Evolutionary conservation across 2,329 filamentous ascomycete genomes (phyloP).

Genomic region (Helotiales sp.): DNA sequence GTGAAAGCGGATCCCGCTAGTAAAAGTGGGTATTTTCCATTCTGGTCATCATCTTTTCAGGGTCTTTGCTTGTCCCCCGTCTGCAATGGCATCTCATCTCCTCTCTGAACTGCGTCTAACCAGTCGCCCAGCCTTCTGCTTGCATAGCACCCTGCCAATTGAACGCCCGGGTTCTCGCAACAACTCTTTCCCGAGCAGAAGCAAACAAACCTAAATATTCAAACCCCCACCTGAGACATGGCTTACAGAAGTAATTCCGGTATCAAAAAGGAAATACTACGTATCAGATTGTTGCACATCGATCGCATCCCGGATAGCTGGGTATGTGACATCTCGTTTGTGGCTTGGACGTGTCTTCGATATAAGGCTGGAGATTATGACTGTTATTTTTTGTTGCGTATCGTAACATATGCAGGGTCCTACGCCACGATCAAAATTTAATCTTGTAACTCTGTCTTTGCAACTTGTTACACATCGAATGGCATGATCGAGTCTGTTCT

Average conservation of each 20-base stretch:
- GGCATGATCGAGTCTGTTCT: not conserved
- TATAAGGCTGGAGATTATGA: not conserved
- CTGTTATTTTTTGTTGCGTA: slow-evolving; percentile 2
- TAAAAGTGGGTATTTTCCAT: slow-evolving; percentile 1
- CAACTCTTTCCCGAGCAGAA: not conserved
- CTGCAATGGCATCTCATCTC: not conserved
- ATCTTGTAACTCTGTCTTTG: slow-evolving; percentile 2
- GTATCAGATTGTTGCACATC: not conserved
- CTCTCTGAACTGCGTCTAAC: not conserved
- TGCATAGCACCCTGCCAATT: not conserved
- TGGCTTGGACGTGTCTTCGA: not conserved
- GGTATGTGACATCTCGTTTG: not conserved
- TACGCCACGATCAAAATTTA: slow-evolving; percentile 2
- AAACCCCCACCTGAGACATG: not conserved
- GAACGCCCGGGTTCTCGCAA: not conserved
- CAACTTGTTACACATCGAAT: slow-evolving; percentile 1
- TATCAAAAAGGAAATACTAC: not conserved
- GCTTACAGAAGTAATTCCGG: not conserved
- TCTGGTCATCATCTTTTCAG: not conserved
- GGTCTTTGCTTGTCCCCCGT: not conserved
- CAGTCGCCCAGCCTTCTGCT: not conserved
- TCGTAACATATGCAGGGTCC: slow-evolving; percentile 1
- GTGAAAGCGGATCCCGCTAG: not conserved
- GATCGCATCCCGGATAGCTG: not conserved
- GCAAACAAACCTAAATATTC: not conserved